Evolutionary conservation across 1,284 basidiomycete genomes (phyloP).

Genomic region (Cryptococcus neoformans): DNA sequence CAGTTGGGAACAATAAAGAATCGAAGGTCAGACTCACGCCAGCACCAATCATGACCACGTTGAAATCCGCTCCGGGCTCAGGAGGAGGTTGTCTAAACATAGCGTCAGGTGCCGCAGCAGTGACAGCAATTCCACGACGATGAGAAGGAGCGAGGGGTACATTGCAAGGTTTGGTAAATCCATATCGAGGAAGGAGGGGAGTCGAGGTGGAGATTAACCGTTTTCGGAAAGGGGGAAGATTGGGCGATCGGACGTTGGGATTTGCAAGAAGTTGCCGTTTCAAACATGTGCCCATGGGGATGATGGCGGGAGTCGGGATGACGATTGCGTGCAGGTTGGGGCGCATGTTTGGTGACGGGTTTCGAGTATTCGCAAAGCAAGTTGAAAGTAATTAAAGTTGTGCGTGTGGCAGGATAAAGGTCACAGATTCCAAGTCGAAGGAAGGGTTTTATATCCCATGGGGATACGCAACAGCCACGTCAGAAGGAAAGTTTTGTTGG

Average conservation of each 20-base stretch:
- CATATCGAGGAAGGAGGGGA: slow-evolving; percentile 23
- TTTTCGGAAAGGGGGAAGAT: slow-evolving; percentile 3
- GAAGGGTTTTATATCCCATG: neutral
- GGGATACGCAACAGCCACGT: neutral
- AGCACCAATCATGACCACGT: slow-evolving; percentile 86
- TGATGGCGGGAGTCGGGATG: slow-evolving; percentile 16
- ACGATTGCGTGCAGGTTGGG: slow-evolving; percentile 31
- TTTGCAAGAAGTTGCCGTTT: slow-evolving; percentile 17
- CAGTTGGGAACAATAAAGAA: neutral
- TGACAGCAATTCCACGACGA: slow-evolving; percentile 36
- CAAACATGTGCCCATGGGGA: slow-evolving; percentile 11
- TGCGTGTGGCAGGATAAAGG: neutral
- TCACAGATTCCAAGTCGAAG: neutral
- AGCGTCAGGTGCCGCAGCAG: slow-evolving; percentile 30
- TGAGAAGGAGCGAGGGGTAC: slow-evolving; percentile 8
- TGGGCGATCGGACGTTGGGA: slow-evolving; percentile 6
- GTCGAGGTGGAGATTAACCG: slow-evolving; percentile 17
- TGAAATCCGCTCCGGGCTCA: slow-evolving; percentile 64
- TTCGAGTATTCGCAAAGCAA: neutral
- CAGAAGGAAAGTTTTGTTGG: neutral
- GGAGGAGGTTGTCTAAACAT: slow-evolving; percentile 47
- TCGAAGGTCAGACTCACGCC: slow-evolving; percentile 52
- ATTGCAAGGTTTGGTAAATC: neutral
- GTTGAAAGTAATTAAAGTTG: neutral
- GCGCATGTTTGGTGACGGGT: slow-evolving; percentile 15